Base-by-base conservation (phyloP, 148 eudicot genomes). In the Pouteria glomerata region DNA sequence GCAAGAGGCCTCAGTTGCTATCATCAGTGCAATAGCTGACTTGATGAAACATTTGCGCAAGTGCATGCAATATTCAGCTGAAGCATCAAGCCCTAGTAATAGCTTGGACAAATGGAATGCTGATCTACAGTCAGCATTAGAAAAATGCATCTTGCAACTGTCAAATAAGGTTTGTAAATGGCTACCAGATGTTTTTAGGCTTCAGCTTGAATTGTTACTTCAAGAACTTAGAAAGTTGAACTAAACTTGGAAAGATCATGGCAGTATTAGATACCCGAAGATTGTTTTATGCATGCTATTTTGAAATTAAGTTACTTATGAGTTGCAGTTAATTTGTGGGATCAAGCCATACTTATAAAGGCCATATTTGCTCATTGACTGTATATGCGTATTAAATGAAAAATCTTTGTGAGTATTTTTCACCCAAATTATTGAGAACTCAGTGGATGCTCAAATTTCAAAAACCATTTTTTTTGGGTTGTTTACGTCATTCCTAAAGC, bases 1-100 rank as follows among this genome's bases (percentile, higher is more conserved):
- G 80, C 79, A 79, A 75, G 82, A 80, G 73, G 77, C 78, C 23
- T 89, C 96, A 44, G 85, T 68, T 75, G 82, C 91, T 7, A 80
- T 92, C 37, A 79, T 84, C 41, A 93, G 95, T 86, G 93, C 96
- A 52, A 76, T 89, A 73, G 58, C 79, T 77, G 97, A 92, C 74
- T 81, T 92, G 24, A 70, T 92, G 65, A 88, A 82, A 73, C 89
- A 87, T 75, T 76, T 92, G 50, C 88, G 97, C 55, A 92, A 85
- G 81, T 88, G 91, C 86, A 80, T 89, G 80, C 96, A 87, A 69
- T 76, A 77, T 74, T 81, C 88, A 70, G 75, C 83, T 70, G 96
- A 88, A 82, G 68, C 77, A 56, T 82, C 92, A 59, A 74, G 74
- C 69, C 73, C 82, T 55, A 81, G 66, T 70, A 78, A 77, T 69